These are phyloP conservation scores for Penicillium hesseltinei DNA, from an alignment of 2,329 filamentous ascomycete species.

Conservation along the genomic window DNA sequence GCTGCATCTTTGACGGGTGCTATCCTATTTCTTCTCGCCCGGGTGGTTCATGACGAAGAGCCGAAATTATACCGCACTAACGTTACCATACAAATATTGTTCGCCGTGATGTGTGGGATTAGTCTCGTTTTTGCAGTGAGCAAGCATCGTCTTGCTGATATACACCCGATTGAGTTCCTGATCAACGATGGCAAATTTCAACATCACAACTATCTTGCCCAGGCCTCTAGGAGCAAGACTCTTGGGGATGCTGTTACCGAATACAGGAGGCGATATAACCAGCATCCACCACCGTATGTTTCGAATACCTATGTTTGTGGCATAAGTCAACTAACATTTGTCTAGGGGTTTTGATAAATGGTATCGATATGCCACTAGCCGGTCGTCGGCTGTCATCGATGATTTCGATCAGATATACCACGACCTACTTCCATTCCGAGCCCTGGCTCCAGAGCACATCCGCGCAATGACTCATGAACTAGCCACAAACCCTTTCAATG, in stretches of 20 bases:
- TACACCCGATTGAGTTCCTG: slow-evolving; percentile 57
- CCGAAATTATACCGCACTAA: slow-evolving; percentile 29
- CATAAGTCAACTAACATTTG: slow-evolving; percentile 5
- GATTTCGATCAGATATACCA: slow-evolving; percentile 60
- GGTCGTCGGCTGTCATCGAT: slow-evolving; percentile 56
- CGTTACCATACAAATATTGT: slow-evolving; percentile 35
- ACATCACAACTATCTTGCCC: slow-evolving; percentile 50
- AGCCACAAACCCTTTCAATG: slow-evolving; percentile 55
- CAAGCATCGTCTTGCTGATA: slow-evolving; percentile 40
- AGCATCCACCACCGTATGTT: slow-evolving; percentile 55
- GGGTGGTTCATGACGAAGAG: slow-evolving; percentile 30
- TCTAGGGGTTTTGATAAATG: slow-evolving; percentile 56
- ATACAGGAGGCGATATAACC: slow-evolving; percentile 54
- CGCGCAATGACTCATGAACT: slow-evolving; percentile 54
- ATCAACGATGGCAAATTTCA: slow-evolving; percentile 50
- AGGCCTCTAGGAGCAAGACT: slow-evolving; percentile 49
- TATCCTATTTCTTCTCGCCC: slow-evolving; percentile 29
- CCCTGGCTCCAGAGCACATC: slow-evolving; percentile 51
- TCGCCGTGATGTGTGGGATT: slow-evolving; percentile 45
- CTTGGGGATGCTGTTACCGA: slow-evolving; percentile 51
- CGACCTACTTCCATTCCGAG: slow-evolving; percentile 57
- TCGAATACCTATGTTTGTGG: not conserved
- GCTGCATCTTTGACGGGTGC: slow-evolving; percentile 31
- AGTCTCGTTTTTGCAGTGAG: slow-evolving; percentile 42
- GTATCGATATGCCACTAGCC: slow-evolving; percentile 56